A percentile compares a stretch with the other conserved stretches of the same genome.
These are phyloP conservation scores for Trypanosoma boissoni DNA, from an alignment of 208 protist genomes.

Conservation along the genomic window DNA sequence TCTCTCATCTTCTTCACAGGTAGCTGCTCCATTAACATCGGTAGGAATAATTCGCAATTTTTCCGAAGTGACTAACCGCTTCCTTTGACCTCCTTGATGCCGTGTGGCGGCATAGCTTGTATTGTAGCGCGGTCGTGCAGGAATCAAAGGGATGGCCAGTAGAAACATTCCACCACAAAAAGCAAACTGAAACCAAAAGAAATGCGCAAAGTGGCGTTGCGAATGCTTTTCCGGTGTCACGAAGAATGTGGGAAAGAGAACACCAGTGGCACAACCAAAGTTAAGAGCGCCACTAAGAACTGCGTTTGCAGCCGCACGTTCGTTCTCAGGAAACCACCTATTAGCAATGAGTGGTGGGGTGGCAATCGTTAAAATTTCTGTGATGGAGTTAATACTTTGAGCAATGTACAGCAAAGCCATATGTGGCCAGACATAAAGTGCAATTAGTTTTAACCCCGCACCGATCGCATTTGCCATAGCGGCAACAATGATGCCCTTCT, in stretches of 20 bases:
- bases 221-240: conserved; percentile 45
- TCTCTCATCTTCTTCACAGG: conserved; percentile 9
- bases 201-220: conserved; percentile 50
- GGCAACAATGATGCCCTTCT: conserved; percentile 47
- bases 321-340: conserved; percentile 64
- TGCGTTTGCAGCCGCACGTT: conserved; percentile 69
- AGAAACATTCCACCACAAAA: conserved; percentile 33
- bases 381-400: conserved; percentile 69
- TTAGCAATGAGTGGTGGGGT: conserved; percentile 77
- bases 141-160: conserved; percentile 57
- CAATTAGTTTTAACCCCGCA: conserved; percentile 57
- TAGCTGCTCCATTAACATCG: not conserved
- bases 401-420: conserved; percentile 50
- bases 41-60: conserved; percentile 13
- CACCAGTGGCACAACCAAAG: conserved; percentile 66
- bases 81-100: conserved; percentile 40
- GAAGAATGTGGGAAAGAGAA: conserved; percentile 68
- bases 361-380: conserved; percentile 71
- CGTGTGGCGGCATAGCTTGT: conserved; percentile 51
- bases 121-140: conserved; percentile 32
- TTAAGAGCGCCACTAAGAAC: conserved; percentile 61
- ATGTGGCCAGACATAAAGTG: conserved; percentile 59
- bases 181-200: conserved; percentile 77
- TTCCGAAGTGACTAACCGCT: conserved; percentile 24
- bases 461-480: conserved; percentile 47